Evolutionary conservation across 2,329 filamentous ascomycete species (phyloP), one percentile per base, ranked within the genome.

Genomic region (Colletotrichum chlorophyti): DNA sequence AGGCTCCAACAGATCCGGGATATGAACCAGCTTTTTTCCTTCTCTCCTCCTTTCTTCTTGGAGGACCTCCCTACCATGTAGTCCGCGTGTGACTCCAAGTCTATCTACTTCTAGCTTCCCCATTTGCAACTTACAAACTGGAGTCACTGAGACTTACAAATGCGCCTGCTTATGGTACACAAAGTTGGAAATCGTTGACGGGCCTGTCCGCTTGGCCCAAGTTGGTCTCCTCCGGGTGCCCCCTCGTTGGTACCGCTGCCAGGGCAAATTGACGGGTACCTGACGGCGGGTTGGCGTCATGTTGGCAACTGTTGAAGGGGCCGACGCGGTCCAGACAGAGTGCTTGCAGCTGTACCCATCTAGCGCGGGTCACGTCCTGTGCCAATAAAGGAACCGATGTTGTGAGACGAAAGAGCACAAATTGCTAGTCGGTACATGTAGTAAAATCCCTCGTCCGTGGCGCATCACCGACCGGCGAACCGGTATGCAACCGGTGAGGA

Each of bases 241-340:
- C 29, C 29, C 46, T 12, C 34, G 26, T 46, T 23, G 35, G 32
- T 19, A 23, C 21, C 32, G 34, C 7, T 6, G 35, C 14, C 31
- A 35, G 49, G 32, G 27, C 32, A 41, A 47, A 45, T 21, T n/a
- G 49, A 34, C 37, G 54, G 54, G 31, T 15, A 17, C 54, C 27
- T 58, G 50, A 58, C 42, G 54, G 35, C 26, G 49, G 15, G 35
- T 38, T 54, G 54, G 54, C 54, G 54, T 58, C 54, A 58, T 58
- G 50, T 38, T 19, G 50, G 50, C 50, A 48, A 14, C 42, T 35
- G 29, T 27, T 23, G 24, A 52, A 46, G 49, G 49, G 49, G 41
- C 42, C 26, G 32, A 29, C 34, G 27, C 19, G 54, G 47, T 58
- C 54, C 46, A 37, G 54, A 49, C 50, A 41, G 29, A 43, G 50